Evolutionary conservation across 2,329 filamentous ascomycete species (phyloP).

Genomic region (Harringtonia aguacate): DNA sequence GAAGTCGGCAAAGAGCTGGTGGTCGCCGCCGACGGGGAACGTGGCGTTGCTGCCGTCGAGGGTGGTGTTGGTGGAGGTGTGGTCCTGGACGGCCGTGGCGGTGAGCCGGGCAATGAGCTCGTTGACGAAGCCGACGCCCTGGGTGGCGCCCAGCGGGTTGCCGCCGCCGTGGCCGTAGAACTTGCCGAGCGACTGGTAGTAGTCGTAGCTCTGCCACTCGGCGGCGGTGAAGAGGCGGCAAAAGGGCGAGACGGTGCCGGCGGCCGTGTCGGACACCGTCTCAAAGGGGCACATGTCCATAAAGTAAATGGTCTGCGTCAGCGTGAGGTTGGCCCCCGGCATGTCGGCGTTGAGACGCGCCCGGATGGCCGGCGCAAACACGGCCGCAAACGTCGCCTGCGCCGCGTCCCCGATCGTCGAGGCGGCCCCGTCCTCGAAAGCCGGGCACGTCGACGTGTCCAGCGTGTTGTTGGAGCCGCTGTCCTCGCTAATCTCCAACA

Average conservation of each 20-base stretch:
- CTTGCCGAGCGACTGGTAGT: constrained; percentile 67
- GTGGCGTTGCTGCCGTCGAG: constrained; percentile 54
- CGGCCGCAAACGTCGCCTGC: constrained; percentile 45
- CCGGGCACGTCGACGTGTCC: constrained; percentile 54
- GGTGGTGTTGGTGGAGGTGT: constrained; percentile 67
- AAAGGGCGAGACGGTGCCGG: constrained; percentile 60
- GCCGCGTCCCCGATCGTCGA: constrained; percentile 36
- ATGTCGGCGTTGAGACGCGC: constrained; percentile 58
- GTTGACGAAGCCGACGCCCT: constrained; percentile 79
- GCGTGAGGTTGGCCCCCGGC: constrained; percentile 52
- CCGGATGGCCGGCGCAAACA: constrained; percentile 58
- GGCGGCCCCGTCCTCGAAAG: constrained; percentile 42
- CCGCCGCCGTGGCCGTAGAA: constrained; percentile 73
- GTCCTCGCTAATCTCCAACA: constrained; percentile 59
- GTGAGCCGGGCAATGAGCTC: constrained; percentile 77
- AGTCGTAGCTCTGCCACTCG: constrained; percentile 72
- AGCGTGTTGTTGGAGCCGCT: constrained; percentile 67
- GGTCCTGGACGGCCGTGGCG: constrained; percentile 52
- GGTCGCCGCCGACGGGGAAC: constrained; percentile 55
- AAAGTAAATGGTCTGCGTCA: constrained; percentile 52
- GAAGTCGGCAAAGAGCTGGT: constrained; percentile 69
- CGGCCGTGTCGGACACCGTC: constrained; percentile 45
- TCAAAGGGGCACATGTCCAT: constrained; percentile 87
- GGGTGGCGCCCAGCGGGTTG: constrained; percentile 67
- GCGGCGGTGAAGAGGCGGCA: constrained; percentile 60